Base-by-base conservation (phyloP, 768 basidiomycete genomes). In the Ephemerocybe angulata region DNA sequence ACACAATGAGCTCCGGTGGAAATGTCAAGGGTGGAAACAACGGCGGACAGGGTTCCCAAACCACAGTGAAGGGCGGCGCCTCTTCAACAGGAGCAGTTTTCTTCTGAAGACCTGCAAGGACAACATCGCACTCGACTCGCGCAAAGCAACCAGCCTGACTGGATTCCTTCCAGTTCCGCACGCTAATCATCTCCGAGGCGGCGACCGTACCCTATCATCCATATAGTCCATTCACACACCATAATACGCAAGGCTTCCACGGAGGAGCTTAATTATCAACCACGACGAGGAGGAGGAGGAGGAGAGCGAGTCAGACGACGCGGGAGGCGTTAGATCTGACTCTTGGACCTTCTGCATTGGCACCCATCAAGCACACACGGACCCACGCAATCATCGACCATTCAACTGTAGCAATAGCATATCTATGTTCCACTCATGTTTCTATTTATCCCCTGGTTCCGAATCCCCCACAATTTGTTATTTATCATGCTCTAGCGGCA, bases 21-120 rank as follows among this genome's bases (percentile, higher is more conserved):
- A 41, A 41, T 17, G 70, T 68, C 55, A 72, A 71, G 61, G 62
- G 62, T 50, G 59, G 61, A 57, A 60, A 56, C 48, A 56, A 56
- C 56, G 24, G 63, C 62, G 56, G 63, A 31, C 55, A 63, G 56
- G 69, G 72, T 40, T 71, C 74, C 37, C 65, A 71, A 50, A 72
- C 72, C 22, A 73, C 75, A 12, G 76, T 85, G 53, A 76, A 76
- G 53, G 76, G 76, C 15, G 74, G 74, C 42, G 83, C 83, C 41
- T 73, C 77, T 37, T 67, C 74, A 17, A 76, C 72, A 27, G 83
- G 78, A 41, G 74, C 84, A 46, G 77, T 82, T 31, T 84, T 86
- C 72, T 86, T 86, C 72, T 86, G 67, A 74, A 70, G 60, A 50
- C 52, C 62, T 50, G n/a, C 62, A 56, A 15, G 30, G 33, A 44